Conservation (phyloP, 164 flowering plant genomes). For the Vitis riparia region DNA sequence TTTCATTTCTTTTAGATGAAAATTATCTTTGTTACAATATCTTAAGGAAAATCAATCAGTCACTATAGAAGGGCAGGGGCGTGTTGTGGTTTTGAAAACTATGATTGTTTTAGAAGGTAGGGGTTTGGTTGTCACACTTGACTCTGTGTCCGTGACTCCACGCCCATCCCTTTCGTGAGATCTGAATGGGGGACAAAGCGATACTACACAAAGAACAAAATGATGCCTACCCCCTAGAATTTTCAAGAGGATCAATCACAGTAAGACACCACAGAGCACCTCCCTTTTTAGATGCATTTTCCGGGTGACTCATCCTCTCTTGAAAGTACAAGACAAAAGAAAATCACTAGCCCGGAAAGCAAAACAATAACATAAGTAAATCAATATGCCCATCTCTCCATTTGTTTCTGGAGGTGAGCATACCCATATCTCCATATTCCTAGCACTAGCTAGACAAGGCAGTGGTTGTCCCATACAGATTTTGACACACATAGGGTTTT, state of each 20-base stretch:
- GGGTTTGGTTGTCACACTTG: background rate
- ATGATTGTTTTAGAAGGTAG: background rate
- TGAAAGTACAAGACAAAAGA: background rate
- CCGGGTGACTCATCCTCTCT: background rate
- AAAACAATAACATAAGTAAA: background rate
- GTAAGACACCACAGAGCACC: background rate
- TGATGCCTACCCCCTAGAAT: background rate
- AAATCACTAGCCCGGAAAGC: background rate
- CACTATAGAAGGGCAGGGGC: background rate
- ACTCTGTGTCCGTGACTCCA: background rate
- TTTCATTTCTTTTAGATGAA: background rate
- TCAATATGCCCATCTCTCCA: background rate
- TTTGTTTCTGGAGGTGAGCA: background rate
- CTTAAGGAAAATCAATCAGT: background rate
- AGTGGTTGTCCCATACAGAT: background rate
- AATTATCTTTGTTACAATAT: no score
- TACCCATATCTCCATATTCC: background rate
- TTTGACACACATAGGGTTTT: background rate
- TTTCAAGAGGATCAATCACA: background rate
- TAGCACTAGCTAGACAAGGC: background rate
- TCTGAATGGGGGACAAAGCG: slow-evolving; percentile 6
- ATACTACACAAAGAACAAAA: slow-evolving; percentile 1
- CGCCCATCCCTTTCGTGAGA: background rate
- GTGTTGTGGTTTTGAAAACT: background rate
- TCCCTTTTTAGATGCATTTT: background rate